Evolutionary conservation across 306 rosid genomes (phyloP).

Genomic region (Cucurbita pepo): DNA sequence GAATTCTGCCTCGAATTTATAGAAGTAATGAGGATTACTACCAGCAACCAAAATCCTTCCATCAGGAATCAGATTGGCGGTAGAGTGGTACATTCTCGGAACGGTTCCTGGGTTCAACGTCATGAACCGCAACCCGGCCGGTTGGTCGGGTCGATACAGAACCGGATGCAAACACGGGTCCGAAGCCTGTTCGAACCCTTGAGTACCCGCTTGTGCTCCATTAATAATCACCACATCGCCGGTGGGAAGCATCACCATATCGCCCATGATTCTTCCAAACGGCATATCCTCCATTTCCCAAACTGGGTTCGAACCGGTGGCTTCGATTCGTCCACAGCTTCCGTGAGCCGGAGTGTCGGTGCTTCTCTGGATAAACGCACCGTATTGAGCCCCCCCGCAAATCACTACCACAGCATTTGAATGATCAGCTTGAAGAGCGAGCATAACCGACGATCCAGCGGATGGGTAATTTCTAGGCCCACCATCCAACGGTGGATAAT

Average conservation of each 20-base stretch:
- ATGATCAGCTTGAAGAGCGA: conserved; percentile 33
- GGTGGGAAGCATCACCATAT: conserved; percentile 70
- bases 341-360: conserved; percentile 58
- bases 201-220: conserved; percentile 69
- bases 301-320: conserved; percentile 30
- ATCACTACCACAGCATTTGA: conserved; percentile 41
- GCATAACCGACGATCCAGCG: conserved; percentile 76
- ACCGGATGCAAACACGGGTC: conserved; percentile 62
- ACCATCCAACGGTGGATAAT: conserved; percentile 52
- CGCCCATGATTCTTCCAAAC: conserved; percentile 73
- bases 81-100: conserved; percentile 71
- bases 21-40: conserved; percentile 58
- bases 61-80: conserved; percentile 68
- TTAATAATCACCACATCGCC: conserved; percentile 67
- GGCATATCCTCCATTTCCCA: conserved; percentile 88
- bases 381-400: conserved; percentile 79
- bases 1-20: conserved; percentile 34
- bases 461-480: conserved; percentile 90
- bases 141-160: conserved; percentile 57
- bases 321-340: conserved; percentile 54
- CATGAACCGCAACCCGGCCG: conserved; percentile 68
- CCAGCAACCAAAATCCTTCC: conserved; percentile 64
- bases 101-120: conserved; percentile 56
- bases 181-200: conserved; percentile 56
- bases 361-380: conserved; percentile 39